Percentiles rank a stretch among this genome's conserved stretches.
Evolutionary conservation across 78 protist genomes (phyloP).

Genomic region (Thecamonas trahens): DNA sequence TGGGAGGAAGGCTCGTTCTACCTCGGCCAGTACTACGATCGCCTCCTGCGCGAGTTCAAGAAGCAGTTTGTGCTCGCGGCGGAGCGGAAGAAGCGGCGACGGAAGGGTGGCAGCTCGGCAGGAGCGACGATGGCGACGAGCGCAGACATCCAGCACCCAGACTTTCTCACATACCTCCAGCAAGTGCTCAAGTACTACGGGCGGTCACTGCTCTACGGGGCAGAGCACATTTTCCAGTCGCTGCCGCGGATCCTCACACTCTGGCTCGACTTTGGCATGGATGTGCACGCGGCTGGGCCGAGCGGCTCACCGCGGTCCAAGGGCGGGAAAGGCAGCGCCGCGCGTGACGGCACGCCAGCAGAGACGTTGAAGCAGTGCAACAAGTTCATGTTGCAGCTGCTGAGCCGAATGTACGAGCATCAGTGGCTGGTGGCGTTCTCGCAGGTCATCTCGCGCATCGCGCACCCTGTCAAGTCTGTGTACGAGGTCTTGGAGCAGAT

Average conservation of each 20-base stretch:
- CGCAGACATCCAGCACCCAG: neutral
- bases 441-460: conserved; percentile 68
- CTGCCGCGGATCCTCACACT: conserved; percentile 62
- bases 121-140: neutral
- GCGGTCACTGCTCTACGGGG: conserved; percentile 25
- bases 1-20: conserved; percentile 61
- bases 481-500: conserved; percentile 22
- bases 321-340: no score
- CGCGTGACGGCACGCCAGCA: no score
- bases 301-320: no score
- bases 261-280: conserved; percentile 59
- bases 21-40: conserved; percentile 49
- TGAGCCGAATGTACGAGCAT: conserved; percentile 21
- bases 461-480: conserved; percentile 26
- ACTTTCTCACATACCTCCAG: neutral
- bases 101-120: neutral
- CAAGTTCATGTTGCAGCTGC: neutral
- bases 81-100: conserved; percentile 3
- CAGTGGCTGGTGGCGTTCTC: conserved; percentile 51
- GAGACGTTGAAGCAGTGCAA: conserved; percentile 5
- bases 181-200: conserved; percentile 27
- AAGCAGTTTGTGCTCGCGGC: neutral
- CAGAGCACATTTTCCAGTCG: conserved; percentile 33
- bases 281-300: no score
- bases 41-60: conserved; percentile 6